Conservation (phyloP, 768 basidiomycete species). For the Boletus pseudo-olivaceus region DNA sequence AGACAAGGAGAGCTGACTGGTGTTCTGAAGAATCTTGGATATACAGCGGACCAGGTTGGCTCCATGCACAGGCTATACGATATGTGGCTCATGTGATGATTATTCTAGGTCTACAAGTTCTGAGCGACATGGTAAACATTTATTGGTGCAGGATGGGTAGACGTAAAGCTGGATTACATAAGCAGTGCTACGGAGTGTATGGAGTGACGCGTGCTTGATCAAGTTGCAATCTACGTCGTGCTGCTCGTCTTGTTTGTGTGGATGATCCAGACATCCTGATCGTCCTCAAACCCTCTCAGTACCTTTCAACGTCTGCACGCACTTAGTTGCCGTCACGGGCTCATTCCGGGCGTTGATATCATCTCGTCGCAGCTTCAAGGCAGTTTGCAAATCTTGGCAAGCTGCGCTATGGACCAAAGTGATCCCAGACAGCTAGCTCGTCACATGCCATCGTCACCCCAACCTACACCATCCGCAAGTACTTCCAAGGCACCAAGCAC, state of each 20-base stretch:
- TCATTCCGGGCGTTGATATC: constrained; percentile 9
- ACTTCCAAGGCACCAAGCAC: constrained; percentile 27
- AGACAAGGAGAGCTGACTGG: constrained; percentile 84
- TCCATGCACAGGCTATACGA: not conserved
- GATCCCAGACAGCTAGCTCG: constrained; percentile 39
- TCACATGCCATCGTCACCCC: constrained; percentile 37
- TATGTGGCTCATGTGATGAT: constrained; percentile 1
- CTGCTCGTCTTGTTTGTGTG: constrained; percentile 3
- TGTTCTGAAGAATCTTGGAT: constrained; percentile 83
- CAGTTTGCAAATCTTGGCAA: constrained; percentile 1
- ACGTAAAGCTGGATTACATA: constrained; percentile 28
- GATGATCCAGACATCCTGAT: constrained; percentile 21
- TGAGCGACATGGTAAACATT: constrained; percentile 11
- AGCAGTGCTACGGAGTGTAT: constrained; percentile 8
- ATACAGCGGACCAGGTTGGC: constrained; percentile 79
- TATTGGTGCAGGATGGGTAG: not conserved
- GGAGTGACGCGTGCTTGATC: constrained; percentile 29
- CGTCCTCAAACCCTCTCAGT: not conserved
- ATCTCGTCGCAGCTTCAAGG: not conserved
- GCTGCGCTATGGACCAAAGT: constrained; percentile 43
- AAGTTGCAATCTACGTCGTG: constrained; percentile 14
- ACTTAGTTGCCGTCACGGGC: not conserved
- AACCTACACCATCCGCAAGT: constrained; percentile 38
- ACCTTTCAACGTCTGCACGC: constrained; percentile 1
- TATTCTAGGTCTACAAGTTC: constrained; percentile 41